phyloP scores from a whole-genome alignment of 805 yeast species.

The Spathaspora arborariae region DNA sequence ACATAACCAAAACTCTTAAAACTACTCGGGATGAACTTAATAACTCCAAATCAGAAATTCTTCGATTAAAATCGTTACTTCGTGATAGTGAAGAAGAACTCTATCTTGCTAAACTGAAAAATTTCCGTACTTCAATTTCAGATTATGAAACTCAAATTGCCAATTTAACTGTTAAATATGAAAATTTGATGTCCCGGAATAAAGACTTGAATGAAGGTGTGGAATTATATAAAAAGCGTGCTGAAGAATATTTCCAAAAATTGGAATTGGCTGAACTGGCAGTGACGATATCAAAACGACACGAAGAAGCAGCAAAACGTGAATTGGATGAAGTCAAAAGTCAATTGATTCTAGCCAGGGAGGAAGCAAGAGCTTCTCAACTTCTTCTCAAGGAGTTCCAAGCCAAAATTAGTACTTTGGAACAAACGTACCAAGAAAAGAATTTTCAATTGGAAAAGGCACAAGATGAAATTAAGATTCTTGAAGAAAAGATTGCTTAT shows the following conservation, averaged over 20 bases:
- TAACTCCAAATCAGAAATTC: conserved; percentile 38
- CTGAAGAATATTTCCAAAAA: conserved; percentile 70
- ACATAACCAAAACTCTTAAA: conserved; percentile 42
- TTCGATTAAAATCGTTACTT: conserved; percentile 37
- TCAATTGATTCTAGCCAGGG: conserved; percentile 45
- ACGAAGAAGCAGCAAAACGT: conserved; percentile 49
- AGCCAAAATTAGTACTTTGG: conserved; percentile 47
- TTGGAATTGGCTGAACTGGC: conserved; percentile 78
- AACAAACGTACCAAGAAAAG: conserved; percentile 53
- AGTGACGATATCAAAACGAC: conserved; percentile 56
- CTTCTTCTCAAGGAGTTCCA: conserved; percentile 50
- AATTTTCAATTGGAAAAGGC: conserved; percentile 51
- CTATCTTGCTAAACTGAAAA: conserved; percentile 39
- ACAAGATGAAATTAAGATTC: conserved; percentile 43
- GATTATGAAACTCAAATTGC: conserved; percentile 38
- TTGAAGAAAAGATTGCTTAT: conserved; percentile 56
- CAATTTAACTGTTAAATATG: conserved; percentile 53
- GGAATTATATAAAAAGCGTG: conserved; percentile 62
- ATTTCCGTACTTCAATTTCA: conserved; percentile 33
- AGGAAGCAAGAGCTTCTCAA: conserved; percentile 54
- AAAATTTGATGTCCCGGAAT: conserved; percentile 54
- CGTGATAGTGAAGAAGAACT: conserved; percentile 42
- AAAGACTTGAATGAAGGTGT: conserved; percentile 51
- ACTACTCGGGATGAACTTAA: conserved; percentile 42
- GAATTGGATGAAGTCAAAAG: conserved; percentile 44